Percentiles rank a stretch among this genome's conserved stretches.
These are phyloP conservation scores for Trichoderma polysporum DNA, from an alignment of 2,329 filamentous ascomycete species.

Conservation along the genomic window DNA sequence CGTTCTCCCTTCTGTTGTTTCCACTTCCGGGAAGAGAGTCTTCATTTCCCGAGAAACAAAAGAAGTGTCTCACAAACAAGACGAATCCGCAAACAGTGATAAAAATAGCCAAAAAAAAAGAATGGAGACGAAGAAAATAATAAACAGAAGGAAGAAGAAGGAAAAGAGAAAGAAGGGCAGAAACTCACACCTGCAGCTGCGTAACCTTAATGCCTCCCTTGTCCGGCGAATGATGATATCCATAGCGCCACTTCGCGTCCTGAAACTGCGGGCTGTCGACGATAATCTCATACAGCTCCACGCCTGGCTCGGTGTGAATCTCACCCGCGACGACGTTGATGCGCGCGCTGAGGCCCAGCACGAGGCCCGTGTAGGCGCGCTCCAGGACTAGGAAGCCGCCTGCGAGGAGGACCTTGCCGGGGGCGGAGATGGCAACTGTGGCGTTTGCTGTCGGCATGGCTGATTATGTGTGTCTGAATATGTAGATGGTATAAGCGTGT, in stretches of 20 bases:
- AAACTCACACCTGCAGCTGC: conserved; percentile 72
- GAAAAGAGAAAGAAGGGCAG: background rate
- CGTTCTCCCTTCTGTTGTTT: background rate
- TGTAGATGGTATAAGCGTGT: too few species aligned
- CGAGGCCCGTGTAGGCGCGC: conserved; percentile 74
- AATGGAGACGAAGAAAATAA: too few species aligned
- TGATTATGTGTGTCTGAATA: background rate
- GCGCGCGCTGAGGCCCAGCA: conserved; percentile 66
- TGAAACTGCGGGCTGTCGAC: conserved; percentile 91
- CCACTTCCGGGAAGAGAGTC: background rate
- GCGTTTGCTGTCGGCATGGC: conserved; percentile 29
- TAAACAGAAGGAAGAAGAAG: background rate
- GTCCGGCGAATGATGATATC: conserved; percentile 66
- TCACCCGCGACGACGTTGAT: conserved; percentile 63
- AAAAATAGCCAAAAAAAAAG: background rate
- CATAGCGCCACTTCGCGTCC: conserved; percentile 84
- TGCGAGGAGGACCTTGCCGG: conserved; percentile 92
- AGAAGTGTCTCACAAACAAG: background rate
- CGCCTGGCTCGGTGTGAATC: conserved; percentile 60
- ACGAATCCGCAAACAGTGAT: background rate
- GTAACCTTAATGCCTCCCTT: conserved; percentile 79
- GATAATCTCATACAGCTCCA: conserved; percentile 69
- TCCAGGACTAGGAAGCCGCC: conserved; percentile 96
- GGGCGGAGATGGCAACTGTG: conserved; percentile 73
- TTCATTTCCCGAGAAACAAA: background rate